Base-by-base conservation (phyloP, 139 green algal species). In the Chlorella sp. region DNA sequence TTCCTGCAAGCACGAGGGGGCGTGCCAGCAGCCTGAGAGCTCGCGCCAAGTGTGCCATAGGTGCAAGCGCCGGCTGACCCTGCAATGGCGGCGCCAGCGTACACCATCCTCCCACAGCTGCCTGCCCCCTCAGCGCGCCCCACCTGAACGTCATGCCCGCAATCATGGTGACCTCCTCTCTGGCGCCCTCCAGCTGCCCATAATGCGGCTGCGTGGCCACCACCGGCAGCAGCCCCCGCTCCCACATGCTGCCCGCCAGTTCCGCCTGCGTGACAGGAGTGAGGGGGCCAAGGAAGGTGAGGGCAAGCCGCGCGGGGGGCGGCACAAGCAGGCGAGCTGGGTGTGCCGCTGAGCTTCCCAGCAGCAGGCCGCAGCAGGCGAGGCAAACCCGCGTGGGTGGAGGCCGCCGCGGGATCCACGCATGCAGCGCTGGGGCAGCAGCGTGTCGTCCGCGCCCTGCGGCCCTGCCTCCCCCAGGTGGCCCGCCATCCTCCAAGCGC, bases 161-260 rank as follows among this genome's bases (percentile, higher is more conserved):
- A 71, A 92, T 90, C 9, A 90, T 27, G 15, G 68, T 36, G 8
- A 86, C 76, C 12, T 76, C 65, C 6, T 74, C 65, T 17, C 87
- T 85, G 48, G 82, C 84, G 59, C 95, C 84, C 2, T 4, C 36
- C 7, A 86, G 62, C 29, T 87, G 77, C 48, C 86, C 81, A 46
- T 90, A 96, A 74, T 89, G 89, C 3, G 89, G 79, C n/a, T 77
- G 67, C 58, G 72, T 71, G 62, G 91, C 79, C 41, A 91, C 69
- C 19, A 90, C 68, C 2, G 75, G 74, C 62, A 56, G 67, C 40
- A 89, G 51, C 15, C 71, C 83, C 27, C 79, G 73, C 67, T 74
- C 48, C 17, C 55, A 43, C 41, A 53, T 63, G 41, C 40, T 81
- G 14, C 38, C 41, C 0, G 65, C 68, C 35, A 94, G 74, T 58